Evolutionary conservation across 169 alveolate genomes (phyloP), one percentile per base, ranked within the genome.

Genomic region (Plasmodium cynomolgi): DNA sequence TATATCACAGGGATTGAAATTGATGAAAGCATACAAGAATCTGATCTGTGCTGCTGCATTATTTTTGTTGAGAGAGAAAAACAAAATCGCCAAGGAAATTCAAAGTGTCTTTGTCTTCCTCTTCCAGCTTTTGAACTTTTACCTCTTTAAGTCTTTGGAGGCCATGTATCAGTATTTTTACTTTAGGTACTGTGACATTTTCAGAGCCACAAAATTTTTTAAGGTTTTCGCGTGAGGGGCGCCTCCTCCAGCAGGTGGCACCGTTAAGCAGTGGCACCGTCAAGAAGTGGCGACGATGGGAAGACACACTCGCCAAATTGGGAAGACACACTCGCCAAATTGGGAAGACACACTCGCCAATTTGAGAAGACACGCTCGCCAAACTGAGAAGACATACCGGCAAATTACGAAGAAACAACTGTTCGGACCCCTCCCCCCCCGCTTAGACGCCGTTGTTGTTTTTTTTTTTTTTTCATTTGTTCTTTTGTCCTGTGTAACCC

Each of bases 41-140:
- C 20, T 81, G 13, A 29, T 81, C 7, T 74, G 56, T 17, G 71
- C 56, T 8, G 34, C 41, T 23, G n/a, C 31, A 20, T 44, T 50
- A 41, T 81, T 81, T 26, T 3, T 81, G 33, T 50, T 81, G 3
- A 13, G 75, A 7, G 90, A 81, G 71, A 81, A 81, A 29, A 81
- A 81, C 39, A 81, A 81, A 81, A 81, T 81, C 31, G 90, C 90
- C n/a, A 81, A 81, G 44, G 90, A 81, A 81, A 50, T 81, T 6
- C 56, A 81, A 41, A 54, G 44, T 23, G 29, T 81, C 33, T n/a
- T n/a, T n/a, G 1, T 31, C 26, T 81, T 81, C 44, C 39, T 44
- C 23, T 81, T 81, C 75, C 56, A 81, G 17, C 41, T 81, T 81
- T 50, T 50, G 71, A 44, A 81, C 37, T 81, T 81, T 23, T 44